Evolutionary conservation across 352 stramenopile genomes (phyloP).

Genomic region (Plasmopara halstedii): DNA sequence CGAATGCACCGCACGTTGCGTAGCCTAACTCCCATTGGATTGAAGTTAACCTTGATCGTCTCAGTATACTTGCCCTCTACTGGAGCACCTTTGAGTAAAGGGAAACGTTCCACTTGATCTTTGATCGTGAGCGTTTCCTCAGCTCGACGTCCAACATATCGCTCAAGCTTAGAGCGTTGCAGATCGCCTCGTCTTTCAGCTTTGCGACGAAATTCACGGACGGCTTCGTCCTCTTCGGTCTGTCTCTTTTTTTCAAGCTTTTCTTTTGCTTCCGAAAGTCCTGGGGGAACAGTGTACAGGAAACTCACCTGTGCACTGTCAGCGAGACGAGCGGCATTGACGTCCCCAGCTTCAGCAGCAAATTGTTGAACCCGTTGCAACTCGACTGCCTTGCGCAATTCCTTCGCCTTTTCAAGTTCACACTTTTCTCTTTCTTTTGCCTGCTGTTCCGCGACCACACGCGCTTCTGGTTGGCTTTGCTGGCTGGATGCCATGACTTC

Average conservation of each 20-base stretch:
- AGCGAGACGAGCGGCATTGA: constrained; percentile 28
- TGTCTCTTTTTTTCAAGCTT: constrained; percentile 26
- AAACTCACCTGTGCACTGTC: constrained; percentile 62
- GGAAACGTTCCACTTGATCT: constrained; percentile 82
- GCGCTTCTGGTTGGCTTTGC: constrained; percentile 77
- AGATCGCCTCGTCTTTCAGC: constrained; percentile 34
- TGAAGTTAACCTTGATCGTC: constrained; percentile 81
- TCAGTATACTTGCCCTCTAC: constrained; percentile 81
- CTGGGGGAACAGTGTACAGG: constrained; percentile 64
- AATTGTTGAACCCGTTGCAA: constrained; percentile 46
- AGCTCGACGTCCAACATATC: constrained; percentile 56
- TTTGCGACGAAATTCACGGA: constrained; percentile 54
- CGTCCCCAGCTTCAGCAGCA: constrained; percentile 48
- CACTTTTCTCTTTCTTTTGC: constrained; percentile 35
- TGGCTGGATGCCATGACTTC: constrained; percentile 75
- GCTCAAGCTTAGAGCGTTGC: constrained; percentile 51
- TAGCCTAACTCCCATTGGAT: constrained; percentile 73
- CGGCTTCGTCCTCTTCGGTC: constrained; percentile 47
- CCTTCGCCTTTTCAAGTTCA: constrained; percentile 53
- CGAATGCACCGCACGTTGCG: constrained; percentile 81
- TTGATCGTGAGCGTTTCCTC: constrained; percentile 75
- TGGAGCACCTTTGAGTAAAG: constrained; percentile 83
- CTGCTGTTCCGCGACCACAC: constrained; percentile 79
- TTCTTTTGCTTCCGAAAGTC: constrained; percentile 36
- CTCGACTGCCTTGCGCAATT: constrained; percentile 60